These are phyloP conservation scores for Phytophthora fragariae DNA, from an alignment of 352 stramenopile species.

Conservation along the genomic window DNA sequence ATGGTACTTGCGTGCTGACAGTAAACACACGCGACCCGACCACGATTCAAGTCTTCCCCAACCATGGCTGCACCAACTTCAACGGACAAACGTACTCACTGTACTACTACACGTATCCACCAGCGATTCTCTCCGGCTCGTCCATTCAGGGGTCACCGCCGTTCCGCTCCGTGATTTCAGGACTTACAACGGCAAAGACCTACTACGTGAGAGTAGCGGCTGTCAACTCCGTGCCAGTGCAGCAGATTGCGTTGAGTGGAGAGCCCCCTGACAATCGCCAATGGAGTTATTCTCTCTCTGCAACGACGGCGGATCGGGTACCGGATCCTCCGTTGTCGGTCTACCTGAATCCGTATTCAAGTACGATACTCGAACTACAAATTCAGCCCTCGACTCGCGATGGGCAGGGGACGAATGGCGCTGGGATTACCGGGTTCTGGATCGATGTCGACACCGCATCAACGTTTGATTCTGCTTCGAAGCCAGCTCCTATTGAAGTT, in stretches of 20 bases:
- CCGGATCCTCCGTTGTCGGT: slow-evolving; percentile 77
- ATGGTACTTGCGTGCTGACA: slow-evolving; percentile 59
- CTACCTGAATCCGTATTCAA: slow-evolving; percentile 64
- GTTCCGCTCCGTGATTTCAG: slow-evolving; percentile 81
- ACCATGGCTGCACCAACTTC: slow-evolving; percentile 56
- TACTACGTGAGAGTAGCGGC: slow-evolving; percentile 95
- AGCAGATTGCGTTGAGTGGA: slow-evolving; percentile 84
- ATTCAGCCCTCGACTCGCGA: slow-evolving; percentile 75
- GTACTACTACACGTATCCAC: slow-evolving; percentile 65
- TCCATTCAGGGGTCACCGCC: slow-evolving; percentile 82
- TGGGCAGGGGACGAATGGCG: slow-evolving; percentile 56
- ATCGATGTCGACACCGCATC: slow-evolving; percentile 76
- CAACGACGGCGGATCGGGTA: slow-evolving; percentile 86
- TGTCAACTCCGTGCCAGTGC: slow-evolving; percentile 89
- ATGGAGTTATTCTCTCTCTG: slow-evolving; percentile 87
- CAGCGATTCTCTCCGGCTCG: slow-evolving; percentile 57
- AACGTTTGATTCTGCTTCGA: slow-evolving; percentile 77
- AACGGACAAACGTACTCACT: slow-evolving; percentile 57
- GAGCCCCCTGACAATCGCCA: slow-evolving; percentile 91
- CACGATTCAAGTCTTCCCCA: slow-evolving; percentile 32
- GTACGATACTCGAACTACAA: slow-evolving; percentile 75
- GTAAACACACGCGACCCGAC: slow-evolving; percentile 32
- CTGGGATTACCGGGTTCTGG: slow-evolving; percentile 70
- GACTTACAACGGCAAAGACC: slow-evolving; percentile 63
- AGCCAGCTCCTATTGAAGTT: slow-evolving; percentile 53